Evolutionary conservation across 768 basidiomycete genomes (phyloP), one percentile per base, ranked within the genome.

Genomic region (Coprinellus aureogranulatus): DNA sequence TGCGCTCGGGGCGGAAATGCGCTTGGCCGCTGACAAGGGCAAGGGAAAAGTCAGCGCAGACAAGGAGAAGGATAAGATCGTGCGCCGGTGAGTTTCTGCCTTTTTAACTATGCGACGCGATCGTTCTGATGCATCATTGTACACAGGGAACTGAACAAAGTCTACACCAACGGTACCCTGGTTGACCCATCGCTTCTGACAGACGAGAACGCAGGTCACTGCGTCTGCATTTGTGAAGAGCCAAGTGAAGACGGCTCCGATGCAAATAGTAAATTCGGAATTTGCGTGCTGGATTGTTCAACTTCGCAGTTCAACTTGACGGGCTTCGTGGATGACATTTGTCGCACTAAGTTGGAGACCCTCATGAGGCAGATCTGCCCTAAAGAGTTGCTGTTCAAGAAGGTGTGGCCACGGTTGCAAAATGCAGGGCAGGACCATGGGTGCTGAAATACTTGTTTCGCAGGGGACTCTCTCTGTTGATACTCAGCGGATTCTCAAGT

Each of bases 1-100:
- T 0, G 94, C 94, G 0, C 86, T 99, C 11, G 97, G 96, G 23
- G 93, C 92, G 22, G 96, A 98, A 71, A 96, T 98, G 91, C 88
- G 96, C 27, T 71, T 90, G 59, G 91, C 92, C 22, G 87, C 85
- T 8, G 84, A 83, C 22, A 88, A 86, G 70, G 72, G 73, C 47
- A 80, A 82, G 60, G 76, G 76, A 10, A 87, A 84, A 63, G 76
- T 76, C 25, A 81, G 78, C 40, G 84, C 83, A 16, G 86, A 85
- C 47, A 86, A 82, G 62, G 76, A 75, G 40, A 86, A 84, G 60
- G 91, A 91, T 5, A 92, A 96, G 75, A 98, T 98, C 51, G 97
- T 98, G 41, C 78, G 89, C 60, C 80, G 93, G 88, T 86, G 57
- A 52, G 34, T 34, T 72, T 23, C 64, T 18, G 23, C 54, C 58